Percentiles rank a stretch among this genome's conserved stretches.
Conservation (phyloP, 140 eudicot genomes). For the Erigeron philadelphicus region DNA sequence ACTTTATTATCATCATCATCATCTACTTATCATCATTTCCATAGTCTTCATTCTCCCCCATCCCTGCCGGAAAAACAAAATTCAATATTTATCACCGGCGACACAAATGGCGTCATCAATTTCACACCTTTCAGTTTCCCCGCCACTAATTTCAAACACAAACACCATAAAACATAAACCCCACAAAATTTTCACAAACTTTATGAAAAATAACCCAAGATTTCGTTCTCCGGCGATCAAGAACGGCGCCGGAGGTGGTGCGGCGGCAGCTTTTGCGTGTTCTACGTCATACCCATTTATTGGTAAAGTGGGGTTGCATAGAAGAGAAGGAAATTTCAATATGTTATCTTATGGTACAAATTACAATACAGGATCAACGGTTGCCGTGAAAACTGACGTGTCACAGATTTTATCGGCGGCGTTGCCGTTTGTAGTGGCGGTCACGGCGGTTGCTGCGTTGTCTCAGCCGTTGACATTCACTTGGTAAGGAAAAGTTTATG, state of each 20-base stretch:
- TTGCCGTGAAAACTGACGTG: constrained; percentile 39
- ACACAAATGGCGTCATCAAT: constrained; percentile 34
- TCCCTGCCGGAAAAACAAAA: constrained; percentile 27
- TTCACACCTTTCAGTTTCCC: constrained; percentile 25
- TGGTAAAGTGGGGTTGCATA: constrained; percentile 83
- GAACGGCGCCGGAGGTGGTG: constrained; percentile 33
- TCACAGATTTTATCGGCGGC: constrained; percentile 75
- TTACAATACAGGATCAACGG: constrained; percentile 29
- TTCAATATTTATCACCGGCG: constrained; percentile 31
- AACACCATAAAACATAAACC: constrained; percentile 17
- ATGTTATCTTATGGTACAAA: constrained; percentile 56
- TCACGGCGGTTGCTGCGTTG: constrained; percentile 86
- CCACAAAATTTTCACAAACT: constrained; percentile 9
- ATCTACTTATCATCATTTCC: constrained; percentile 18
- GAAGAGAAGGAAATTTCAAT: constrained; percentile 68
- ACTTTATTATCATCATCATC: constrained; percentile 22
- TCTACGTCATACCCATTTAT: constrained; percentile 68
- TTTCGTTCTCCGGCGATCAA: constrained; percentile 6
- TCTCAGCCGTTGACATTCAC: constrained; percentile 75
- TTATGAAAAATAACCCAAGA: constrained; percentile 20
- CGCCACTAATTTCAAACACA: constrained; percentile 22
- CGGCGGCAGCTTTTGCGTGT: constrained; percentile 40
- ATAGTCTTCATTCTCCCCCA: constrained; percentile 8
- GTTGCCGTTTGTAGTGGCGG: constrained; percentile 92
- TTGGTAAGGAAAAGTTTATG: constrained; percentile 21